Conservation (phyloP, 2,329 filamentous ascomycete species). For the Monilinia fructicola region DNA sequence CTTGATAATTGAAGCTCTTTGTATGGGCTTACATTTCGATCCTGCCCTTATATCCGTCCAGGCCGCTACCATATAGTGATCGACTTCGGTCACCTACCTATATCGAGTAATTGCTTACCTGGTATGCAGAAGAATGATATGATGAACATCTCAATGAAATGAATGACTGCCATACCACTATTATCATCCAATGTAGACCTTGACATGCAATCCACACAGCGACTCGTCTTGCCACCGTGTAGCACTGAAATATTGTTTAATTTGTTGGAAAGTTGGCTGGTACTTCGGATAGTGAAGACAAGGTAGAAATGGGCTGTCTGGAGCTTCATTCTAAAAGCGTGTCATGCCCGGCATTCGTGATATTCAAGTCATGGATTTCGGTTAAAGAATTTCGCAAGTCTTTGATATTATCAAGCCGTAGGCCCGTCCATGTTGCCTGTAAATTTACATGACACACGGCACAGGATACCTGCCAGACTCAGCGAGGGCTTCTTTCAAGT, state of each 20-base stretch:
- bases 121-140: background rate
- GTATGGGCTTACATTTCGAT: background rate
- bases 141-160: background rate
- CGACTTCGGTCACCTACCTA: background rate
- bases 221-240: background rate
- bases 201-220: slow-evolving; percentile 11
- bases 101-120: slow-evolving; percentile 3
- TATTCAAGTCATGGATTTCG: background rate
- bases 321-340: background rate
- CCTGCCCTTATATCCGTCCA: background rate
- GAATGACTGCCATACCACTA: background rate
- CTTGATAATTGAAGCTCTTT: background rate
- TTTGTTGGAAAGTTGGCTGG: background rate
- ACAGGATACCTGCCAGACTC: background rate
- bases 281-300: background rate
- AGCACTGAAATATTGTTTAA: background rate
- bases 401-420: background rate
- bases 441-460: background rate
- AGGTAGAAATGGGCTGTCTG: background rate
- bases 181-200: background rate
- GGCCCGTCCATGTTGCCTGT: background rate
- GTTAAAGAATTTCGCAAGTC: background rate
- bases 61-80: background rate
- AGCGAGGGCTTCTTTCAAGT: background rate
- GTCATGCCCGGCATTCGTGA: background rate